These are phyloP conservation scores for Scenedesmus sp. DNA, from an alignment of 163 green algal species.

Conservation along the genomic window DNA sequence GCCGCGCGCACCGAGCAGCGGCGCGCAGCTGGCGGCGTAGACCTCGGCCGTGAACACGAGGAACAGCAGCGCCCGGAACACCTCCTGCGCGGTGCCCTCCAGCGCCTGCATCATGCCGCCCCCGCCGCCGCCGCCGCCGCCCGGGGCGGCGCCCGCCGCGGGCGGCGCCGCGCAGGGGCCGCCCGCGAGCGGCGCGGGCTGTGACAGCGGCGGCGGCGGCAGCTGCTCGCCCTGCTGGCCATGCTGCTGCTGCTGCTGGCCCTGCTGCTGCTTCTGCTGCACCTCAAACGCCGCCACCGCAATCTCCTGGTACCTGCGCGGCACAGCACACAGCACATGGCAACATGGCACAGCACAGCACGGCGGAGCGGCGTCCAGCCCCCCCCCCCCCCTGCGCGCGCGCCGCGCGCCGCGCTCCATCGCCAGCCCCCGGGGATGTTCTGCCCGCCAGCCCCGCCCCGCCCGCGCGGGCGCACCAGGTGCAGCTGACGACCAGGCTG, in stretches of 20 bases:
- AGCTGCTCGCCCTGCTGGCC: neutral
- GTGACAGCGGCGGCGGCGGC: neutral
- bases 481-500: constrained; percentile 76
- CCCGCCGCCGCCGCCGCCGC: constrained; percentile 33
- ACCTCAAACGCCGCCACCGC: constrained; percentile 46
- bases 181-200: neutral
- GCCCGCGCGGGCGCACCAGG: constrained; percentile 59
- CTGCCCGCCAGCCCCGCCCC: neutral
- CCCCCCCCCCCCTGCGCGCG: no score
- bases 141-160: neutral
- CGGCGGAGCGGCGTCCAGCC: no score
- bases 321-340: neutral
- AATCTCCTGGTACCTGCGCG: constrained; percentile 57
- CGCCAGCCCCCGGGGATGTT: neutral
- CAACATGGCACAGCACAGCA: neutral
- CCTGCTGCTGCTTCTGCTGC: constrained; percentile 30
- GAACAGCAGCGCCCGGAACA: constrained; percentile 81
- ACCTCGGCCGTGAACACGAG: constrained; percentile 73
- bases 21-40: constrained; percentile 58
- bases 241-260: constrained; percentile 31
- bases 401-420: neutral
- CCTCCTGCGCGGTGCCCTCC: constrained; percentile 70
- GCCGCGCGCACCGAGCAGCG: constrained; percentile 61
- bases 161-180: neutral
- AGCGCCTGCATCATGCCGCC: constrained; percentile 44